Base-by-base conservation (phyloP, 1,284 basidiomycete genomes). In the Fistulina hepatica region DNA sequence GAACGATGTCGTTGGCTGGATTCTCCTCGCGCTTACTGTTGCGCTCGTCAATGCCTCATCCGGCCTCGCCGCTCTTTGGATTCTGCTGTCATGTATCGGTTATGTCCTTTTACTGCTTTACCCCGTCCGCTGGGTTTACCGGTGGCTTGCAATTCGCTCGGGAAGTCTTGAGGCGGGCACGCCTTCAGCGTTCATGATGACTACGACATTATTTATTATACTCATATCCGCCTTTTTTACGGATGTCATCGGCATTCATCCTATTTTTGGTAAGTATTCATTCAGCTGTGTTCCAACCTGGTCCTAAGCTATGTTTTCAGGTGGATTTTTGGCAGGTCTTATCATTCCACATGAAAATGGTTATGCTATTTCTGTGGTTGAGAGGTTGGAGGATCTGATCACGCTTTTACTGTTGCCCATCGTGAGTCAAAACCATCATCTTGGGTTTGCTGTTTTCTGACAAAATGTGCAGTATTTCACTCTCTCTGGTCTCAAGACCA, bases 261-360 rank as follows among this genome's bases (percentile, higher is more conserved):
- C 75, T 27, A 77, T 79, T 45, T 80, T 79, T 49, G 75, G 73
- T 70, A 38, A 47, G 61, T 52, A 19, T 22, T 22, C 5, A 35
- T n/a, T 32, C 36, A 8, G 9, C 21, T 22, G 21, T n/a, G 28
- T 39, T 41, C 47, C 45, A 52, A 41, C 58, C 63, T 7, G 56
- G 64, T 39, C 53, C 62, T 61, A 47, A 56, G 50, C 41, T 25
- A 24, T 32, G 36, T n/a, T 23, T 10, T 22, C 40, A 78, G 81
- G 84, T 42, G 85, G 80, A 1, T 95, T 95, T 65, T 53, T 95
- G 37, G 83, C 86, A 15, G 92, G 91, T 30, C 65, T 95, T 10
- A 79, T 93, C 52, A 77, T 95, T 33, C 91, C 92, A 6, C 82
- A 90, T 48, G 80, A 92, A 36, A 83, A 84, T 39, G 88, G 86